phyloP scores from a whole-genome alignment of 768 basidiomycete species.

The Boletus rubropictus region DNA sequence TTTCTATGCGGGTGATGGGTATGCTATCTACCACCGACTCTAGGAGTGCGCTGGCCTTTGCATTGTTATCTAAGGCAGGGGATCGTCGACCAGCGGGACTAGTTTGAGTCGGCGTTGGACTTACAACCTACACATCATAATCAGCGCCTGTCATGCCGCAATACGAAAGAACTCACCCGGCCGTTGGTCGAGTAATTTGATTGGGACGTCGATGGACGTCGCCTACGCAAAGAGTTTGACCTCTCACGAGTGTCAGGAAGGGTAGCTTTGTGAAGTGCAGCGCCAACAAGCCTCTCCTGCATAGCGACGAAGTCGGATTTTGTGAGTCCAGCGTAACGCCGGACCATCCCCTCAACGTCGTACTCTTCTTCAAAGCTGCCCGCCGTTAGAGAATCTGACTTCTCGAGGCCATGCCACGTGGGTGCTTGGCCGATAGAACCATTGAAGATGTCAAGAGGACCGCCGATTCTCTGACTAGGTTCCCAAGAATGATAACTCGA shows the following conservation, averaged over 20 bases:
- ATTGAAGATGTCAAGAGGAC: constrained; percentile 47
- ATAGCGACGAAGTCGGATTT: constrained; percentile 66
- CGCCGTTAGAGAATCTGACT: constrained; percentile 43
- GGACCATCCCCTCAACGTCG: constrained; percentile 64
- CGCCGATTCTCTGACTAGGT: constrained; percentile 49
- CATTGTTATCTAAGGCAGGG: constrained; percentile 42
- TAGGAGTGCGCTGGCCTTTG: constrained; percentile 60
- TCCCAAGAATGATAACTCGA: constrained; percentile 87
- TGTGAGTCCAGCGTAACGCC: constrained; percentile 59
- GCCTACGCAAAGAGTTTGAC: constrained; percentile 62
- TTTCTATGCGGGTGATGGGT: constrained; percentile 32
- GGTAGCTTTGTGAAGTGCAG: constrained; percentile 51
- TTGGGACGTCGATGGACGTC: constrained; percentile 79
- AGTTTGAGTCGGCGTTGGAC: constrained; percentile 42
- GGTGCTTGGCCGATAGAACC: constrained; percentile 42
- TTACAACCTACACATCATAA: constrained; percentile 42
- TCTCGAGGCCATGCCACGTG: constrained; percentile 64
- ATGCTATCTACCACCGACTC: constrained; percentile 59
- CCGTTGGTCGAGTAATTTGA: constrained; percentile 62
- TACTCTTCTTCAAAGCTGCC: constrained; percentile 48
- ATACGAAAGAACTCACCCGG: constrained; percentile 32
- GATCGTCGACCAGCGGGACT: constrained; percentile 27
- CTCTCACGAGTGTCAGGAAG: constrained; percentile 57
- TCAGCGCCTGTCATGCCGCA: constrained; percentile 6
- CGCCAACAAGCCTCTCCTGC: constrained; percentile 70